phyloP scores from a whole-genome alignment of 1,284 basidiomycete species.

The Leccinum proliferum region DNA sequence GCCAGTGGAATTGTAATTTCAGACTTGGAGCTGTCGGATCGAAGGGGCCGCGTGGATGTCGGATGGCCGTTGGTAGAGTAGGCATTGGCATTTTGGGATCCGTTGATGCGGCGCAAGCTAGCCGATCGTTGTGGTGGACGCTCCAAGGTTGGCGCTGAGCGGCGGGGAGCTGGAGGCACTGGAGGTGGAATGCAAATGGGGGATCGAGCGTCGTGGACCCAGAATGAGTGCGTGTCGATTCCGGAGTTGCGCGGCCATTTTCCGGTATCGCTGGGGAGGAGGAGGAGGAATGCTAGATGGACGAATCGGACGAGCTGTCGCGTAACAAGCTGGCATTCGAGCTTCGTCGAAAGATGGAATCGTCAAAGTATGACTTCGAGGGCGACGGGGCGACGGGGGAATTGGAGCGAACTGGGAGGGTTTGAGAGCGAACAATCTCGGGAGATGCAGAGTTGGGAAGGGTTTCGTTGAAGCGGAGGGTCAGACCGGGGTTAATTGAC shows the following conservation, averaged over 20 bases:
- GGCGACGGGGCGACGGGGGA: conserved; percentile 19
- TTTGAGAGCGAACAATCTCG: conserved; percentile 32
- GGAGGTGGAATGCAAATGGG: conserved; percentile 14
- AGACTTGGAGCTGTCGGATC: conserved; percentile 16
- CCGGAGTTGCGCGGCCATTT: conserved; percentile 15
- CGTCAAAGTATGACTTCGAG: conserved; percentile 14
- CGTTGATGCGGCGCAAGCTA: conserved; percentile 15
- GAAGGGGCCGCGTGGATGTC: conserved; percentile 12
- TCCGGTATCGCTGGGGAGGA: conserved; percentile 27
- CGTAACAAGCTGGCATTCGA: conserved; percentile 21
- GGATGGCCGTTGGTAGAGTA: conserved; percentile 8
- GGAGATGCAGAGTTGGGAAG: conserved; percentile 30
- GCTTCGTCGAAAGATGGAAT: conserved; percentile 10
- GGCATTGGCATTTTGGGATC: not conserved
- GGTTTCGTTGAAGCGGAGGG: conserved; percentile 27
- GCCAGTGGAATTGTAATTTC: conserved; percentile 18
- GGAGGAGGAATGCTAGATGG: conserved; percentile 28
- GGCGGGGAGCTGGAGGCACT: conserved; percentile 12
- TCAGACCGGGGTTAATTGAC: conserved; percentile 40
- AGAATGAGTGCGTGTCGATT: conserved; percentile 20
- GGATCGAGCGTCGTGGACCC: conserved; percentile 18
- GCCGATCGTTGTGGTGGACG: conserved; percentile 24
- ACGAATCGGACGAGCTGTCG: conserved; percentile 27
- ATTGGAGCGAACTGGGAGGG: conserved; percentile 19
- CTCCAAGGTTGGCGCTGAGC: conserved; percentile 20